Conservation (phyloP, 192 early-diverging fungal species). For the Phycomyces nitens region DNA sequence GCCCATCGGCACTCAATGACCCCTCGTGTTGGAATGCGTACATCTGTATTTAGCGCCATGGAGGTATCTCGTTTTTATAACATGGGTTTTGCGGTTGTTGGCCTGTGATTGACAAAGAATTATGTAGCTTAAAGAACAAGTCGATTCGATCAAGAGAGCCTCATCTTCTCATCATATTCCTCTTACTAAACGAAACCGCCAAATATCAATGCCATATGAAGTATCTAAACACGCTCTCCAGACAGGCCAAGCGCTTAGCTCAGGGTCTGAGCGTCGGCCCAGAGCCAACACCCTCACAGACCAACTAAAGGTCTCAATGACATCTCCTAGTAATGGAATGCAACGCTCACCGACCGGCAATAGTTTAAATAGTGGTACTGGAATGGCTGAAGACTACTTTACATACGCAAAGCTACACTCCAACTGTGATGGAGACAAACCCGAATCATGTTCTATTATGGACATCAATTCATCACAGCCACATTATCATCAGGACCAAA, state of each 20-base stretch:
- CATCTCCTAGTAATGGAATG: neutral
- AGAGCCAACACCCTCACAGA: slow-evolving; percentile 6
- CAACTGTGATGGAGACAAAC: neutral
- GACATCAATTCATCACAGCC: neutral
- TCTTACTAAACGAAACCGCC: slow-evolving; percentile 4
- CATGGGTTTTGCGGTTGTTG: neutral
- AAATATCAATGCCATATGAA: slow-evolving; percentile 1
- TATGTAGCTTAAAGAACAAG: slow-evolving; percentile 20
- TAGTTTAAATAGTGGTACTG: slow-evolving; percentile 11
- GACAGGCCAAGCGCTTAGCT: neutral
- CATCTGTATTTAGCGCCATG: slow-evolving; percentile 49
- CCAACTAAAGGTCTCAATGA: slow-evolving; percentile 1
- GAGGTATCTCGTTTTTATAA: slow-evolving; percentile 35
- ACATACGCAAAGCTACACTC: slow-evolving; percentile 9
- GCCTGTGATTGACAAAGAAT: neutral
- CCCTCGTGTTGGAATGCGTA: slow-evolving; percentile 38
- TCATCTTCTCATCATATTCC: slow-evolving; percentile 11
- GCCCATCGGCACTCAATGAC: slow-evolving; percentile 23
- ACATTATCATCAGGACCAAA: neutral
- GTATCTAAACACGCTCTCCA: neutral
- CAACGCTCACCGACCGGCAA: slow-evolving; percentile 12
- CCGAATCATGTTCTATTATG: neutral
- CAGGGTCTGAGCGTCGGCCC: neutral
- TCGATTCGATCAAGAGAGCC: slow-evolving; percentile 8
- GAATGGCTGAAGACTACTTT: slow-evolving; percentile 31